Evolutionary conservation across 23 red algal species (phyloP).

Genomic region (Porphyridium purpureum): DNA sequence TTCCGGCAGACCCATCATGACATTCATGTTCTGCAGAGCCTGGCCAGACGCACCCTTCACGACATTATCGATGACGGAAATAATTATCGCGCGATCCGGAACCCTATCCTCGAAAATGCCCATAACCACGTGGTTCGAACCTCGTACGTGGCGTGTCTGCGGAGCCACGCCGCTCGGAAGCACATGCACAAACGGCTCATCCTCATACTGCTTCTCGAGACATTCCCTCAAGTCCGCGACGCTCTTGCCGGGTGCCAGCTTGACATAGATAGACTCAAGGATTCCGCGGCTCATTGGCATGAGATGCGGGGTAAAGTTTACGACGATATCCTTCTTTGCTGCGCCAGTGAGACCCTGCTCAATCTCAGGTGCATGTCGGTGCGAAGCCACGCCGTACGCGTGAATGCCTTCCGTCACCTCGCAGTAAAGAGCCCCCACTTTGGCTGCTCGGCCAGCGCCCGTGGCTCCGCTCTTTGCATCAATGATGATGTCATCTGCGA

Average conservation of each 20-base stretch:
- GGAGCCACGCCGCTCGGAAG: constrained; percentile 24
- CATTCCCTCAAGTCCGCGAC: constrained; percentile 26
- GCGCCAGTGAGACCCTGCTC: constrained; percentile 86
- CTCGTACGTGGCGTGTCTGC: constrained; percentile 86
- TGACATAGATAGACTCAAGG: constrained; percentile 87
- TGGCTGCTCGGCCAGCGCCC: constrained; percentile 78
- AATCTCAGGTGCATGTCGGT: constrained; percentile 93
- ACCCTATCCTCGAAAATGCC: constrained; percentile 55
- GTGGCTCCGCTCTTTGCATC: constrained; percentile 93
- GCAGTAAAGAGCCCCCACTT: constrained; percentile 71
- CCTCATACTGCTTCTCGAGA: constrained; percentile 26
- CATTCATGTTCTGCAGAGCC: constrained; percentile 97
- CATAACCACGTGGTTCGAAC: constrained; percentile 79
- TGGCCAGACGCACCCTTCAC: constrained; percentile 96
- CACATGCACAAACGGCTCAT: constrained; percentile 85
- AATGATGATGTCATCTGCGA: constrained; percentile 75
- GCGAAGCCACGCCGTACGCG: constrained; percentile 75
- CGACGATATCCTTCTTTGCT: constrained; percentile 15
- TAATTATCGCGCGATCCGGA: constrained; percentile 58
- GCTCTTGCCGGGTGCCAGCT: constrained; percentile 16
- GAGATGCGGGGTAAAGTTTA: constrained; percentile 90
- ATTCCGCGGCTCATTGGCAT: constrained; percentile 94
- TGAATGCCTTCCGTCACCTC: constrained; percentile 78
- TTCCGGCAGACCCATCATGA: constrained; percentile 86
- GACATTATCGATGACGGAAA: constrained; percentile 77